Evolutionary conservation across 2,329 filamentous ascomycete genomes (phyloP).

Genomic region (Leptographium flavum): DNA sequence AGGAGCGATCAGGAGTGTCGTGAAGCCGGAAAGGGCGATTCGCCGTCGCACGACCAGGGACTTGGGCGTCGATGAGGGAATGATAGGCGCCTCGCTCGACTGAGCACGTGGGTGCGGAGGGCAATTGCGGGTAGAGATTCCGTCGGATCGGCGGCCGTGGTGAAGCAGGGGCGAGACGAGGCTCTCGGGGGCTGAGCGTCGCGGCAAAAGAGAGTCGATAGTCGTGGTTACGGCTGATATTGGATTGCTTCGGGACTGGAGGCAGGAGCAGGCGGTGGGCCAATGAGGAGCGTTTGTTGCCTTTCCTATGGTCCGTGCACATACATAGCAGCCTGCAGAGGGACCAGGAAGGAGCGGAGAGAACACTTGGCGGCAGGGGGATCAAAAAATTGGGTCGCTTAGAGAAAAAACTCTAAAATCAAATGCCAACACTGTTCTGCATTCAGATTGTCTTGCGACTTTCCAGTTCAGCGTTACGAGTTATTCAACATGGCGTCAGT

Average conservation of each 20-base stretch:
- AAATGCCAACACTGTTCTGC: no score
- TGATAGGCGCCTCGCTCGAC: background rate
- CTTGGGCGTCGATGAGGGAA: background rate
- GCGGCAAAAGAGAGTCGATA: background rate
- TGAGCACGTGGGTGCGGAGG: background rate
- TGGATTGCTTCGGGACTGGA: background rate
- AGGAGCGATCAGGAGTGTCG: constrained; percentile 7
- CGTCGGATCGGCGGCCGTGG: background rate
- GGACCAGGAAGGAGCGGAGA: background rate
- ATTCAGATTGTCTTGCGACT: background rate
- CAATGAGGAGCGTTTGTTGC: background rate
- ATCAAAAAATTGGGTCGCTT: no score
- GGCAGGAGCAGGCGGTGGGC: background rate
- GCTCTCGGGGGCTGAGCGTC: background rate
- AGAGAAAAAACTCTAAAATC: no score
- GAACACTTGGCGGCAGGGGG: background rate
- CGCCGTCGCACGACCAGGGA: background rate
- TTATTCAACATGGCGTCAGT: constrained; percentile 59
- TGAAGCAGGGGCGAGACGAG: background rate
- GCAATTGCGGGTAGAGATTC: background rate
- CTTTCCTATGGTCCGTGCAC: background rate
- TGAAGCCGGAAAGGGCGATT: background rate
- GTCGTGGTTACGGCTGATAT: background rate
- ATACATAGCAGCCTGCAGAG: background rate
- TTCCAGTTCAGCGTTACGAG: background rate